Conservation (phyloP, 2,329 filamentous ascomycete species). For the Phoma sp. region DNA sequence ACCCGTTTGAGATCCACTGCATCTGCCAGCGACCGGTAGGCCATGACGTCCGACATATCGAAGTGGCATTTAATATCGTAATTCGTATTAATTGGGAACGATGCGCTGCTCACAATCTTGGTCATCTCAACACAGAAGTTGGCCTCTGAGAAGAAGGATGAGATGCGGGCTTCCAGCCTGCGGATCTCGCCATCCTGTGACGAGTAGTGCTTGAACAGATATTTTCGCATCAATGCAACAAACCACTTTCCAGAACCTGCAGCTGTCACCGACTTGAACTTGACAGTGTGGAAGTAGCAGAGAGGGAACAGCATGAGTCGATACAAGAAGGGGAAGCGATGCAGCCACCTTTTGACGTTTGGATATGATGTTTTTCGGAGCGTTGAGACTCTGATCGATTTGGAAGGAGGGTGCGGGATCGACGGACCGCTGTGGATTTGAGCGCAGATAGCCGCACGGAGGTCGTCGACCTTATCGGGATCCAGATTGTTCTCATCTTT, state of each 20-base stretch:
- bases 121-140: slow-evolving; percentile 60
- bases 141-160: slow-evolving; percentile 58
- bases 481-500: slow-evolving; percentile 42
- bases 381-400: slow-evolving; percentile 58
- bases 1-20: slow-evolving; percentile 56
- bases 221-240: slow-evolving; percentile 53
- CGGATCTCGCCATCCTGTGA: slow-evolving; percentile 53
- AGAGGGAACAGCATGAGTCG: slow-evolving; percentile 57
- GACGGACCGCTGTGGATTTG: slow-evolving; percentile 57
- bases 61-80: slow-evolving; percentile 58
- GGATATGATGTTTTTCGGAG: slow-evolving; percentile 53
- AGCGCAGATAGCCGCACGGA: slow-evolving; percentile 59
- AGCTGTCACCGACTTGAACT: slow-evolving; percentile 57
- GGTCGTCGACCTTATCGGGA: slow-evolving; percentile 47
- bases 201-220: slow-evolving; percentile 59
- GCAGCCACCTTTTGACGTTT: slow-evolving; percentile 52
- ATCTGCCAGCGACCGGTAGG: slow-evolving; percentile 55
- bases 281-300: slow-evolving; percentile 60
- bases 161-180: slow-evolving; percentile 55
- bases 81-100: slow-evolving; percentile 57
- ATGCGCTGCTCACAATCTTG: slow-evolving; percentile 54
- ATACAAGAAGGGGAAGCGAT: slow-evolving; percentile 58
- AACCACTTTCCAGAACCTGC: slow-evolving; percentile 60
- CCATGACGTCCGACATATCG: slow-evolving; percentile 57
- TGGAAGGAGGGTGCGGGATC: slow-evolving; percentile 58